Evolutionary conservation across 371 early-diverging fungal species (phyloP), one percentile per base, ranked within the genome.

Genomic region (Mortierella sp.): DNA sequence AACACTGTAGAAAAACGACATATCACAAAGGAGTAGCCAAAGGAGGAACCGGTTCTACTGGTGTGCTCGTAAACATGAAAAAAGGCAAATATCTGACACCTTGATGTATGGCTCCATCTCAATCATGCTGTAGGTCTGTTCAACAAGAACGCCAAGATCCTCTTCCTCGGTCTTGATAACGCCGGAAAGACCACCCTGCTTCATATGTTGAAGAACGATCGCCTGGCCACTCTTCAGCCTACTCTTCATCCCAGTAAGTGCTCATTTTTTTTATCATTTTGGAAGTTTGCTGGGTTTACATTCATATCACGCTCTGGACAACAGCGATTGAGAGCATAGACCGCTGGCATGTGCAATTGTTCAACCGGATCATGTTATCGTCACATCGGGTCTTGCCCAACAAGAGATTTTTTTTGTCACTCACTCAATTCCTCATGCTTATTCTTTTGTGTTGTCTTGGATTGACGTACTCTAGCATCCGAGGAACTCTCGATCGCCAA

Each of bases 141-240:
- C 84, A 97, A 98, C 89, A 99, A 99, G 91, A 97, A 97, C 85
- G 99, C 99, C 69, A 98, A 97, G 89, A 97, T 99, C 83, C 92
- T 99, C 55, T 99, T 99, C 90, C 92, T 99, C 67, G 99, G 99
- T 63, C 93, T 99, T 70, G 99, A 99, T 87, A 99, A 99, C 91
- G 99, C 99, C 69, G 99, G 99, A 71, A 99, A 99, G 89, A 99
- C 99, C 19, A 99, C 99, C 52, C 92, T 99, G 44, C 92, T 99
- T 45, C 98, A 99, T 91, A 98, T 99, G 96, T 89, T 99, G 80
- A 99, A 99, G 91, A 98, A 98, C 85, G 98, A 99, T 86, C 96
- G 99, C 70, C 89, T 99, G 80, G 97, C 98, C 43, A 95, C 96
- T 41, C 91, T 98, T 50, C 96, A 97, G 85, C 99, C 99, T 48